These are phyloP conservation scores for Aspergillus persii DNA, from an alignment of 2,329 filamentous ascomycete species.

Conservation along the genomic window DNA sequence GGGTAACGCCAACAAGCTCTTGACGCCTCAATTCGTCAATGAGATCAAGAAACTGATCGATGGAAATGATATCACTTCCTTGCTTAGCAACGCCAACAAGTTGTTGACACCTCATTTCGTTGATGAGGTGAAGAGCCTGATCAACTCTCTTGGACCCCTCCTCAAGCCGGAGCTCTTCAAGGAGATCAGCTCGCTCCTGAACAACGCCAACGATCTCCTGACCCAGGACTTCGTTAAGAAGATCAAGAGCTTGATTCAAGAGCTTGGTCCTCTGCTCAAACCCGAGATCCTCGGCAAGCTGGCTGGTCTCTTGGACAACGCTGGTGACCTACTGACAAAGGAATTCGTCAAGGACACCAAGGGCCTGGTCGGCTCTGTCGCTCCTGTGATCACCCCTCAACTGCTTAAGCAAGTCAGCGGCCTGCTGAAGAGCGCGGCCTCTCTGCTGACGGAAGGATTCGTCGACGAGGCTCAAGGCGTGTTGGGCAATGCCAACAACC, in stretches of 20 bases:
- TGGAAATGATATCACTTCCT: slow-evolving; percentile 11
- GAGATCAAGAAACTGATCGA: slow-evolving; percentile 6
- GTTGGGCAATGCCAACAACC: slow-evolving; percentile 14
- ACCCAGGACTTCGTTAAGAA: slow-evolving; percentile 23
- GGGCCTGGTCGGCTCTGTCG: slow-evolving; percentile 21
- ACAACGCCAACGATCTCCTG: slow-evolving; percentile 24
- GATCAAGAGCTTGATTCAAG: slow-evolving; percentile 17
- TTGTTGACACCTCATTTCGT: slow-evolving; percentile 32
- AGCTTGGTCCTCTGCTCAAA: slow-evolving; percentile 17
- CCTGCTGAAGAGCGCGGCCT: slow-evolving; percentile 27
- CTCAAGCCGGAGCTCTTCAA: slow-evolving; percentile 24
- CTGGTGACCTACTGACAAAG: slow-evolving; percentile 23
- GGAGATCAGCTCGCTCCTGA: slow-evolving; percentile 18
- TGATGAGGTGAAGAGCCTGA: slow-evolving; percentile 22
- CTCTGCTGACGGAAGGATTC: slow-evolving; percentile 32
- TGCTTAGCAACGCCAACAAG: slow-evolving; percentile 27
- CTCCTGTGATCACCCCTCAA: slow-evolving; percentile 24
- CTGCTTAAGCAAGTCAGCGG: slow-evolving; percentile 23
- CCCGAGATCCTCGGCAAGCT: slow-evolving; percentile 22
- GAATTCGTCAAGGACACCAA: slow-evolving; percentile 26
- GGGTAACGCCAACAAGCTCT: slow-evolving; percentile 27
- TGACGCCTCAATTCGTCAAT: slow-evolving; percentile 32
- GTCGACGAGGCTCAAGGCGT: slow-evolving; percentile 25
- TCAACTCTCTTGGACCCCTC: slow-evolving; percentile 19
- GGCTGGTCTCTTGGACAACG: slow-evolving; percentile 20